Conservation (phyloP, 768 basidiomycete species). For the Crucibulum laeve region DNA sequence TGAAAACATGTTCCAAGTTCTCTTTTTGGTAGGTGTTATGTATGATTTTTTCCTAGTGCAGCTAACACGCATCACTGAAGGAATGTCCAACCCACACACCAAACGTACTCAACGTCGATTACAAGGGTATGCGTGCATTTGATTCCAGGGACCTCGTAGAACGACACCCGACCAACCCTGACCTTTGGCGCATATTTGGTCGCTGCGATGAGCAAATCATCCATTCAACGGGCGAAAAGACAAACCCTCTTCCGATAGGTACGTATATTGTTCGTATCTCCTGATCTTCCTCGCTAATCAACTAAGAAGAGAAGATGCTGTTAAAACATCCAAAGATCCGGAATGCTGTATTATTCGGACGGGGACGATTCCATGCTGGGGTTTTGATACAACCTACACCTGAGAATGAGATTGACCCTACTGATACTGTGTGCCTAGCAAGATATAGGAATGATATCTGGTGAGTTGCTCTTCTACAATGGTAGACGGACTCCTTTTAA, state of each 20-base stretch:
- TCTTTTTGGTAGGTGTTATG: not conserved
- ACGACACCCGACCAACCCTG: conserved; percentile 28
- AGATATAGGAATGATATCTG: conserved; percentile 20
- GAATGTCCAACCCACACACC: conserved; percentile 4
- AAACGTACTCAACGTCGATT: conserved; percentile 18
- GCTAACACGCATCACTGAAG: conserved; percentile 6
- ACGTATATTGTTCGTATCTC: conserved; percentile 4
- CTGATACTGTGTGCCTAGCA: conserved; percentile 11
- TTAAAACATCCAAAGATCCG: conserved; percentile 20
- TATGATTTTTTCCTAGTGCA: conserved; percentile 4
- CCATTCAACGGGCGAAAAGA: conserved; percentile 31
- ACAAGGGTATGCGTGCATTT: conserved; percentile 20
- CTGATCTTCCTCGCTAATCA: not conserved
- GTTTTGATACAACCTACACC: conserved; percentile 25
- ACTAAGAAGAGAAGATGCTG: conserved; percentile 32
- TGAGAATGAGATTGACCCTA: conserved; percentile 16
- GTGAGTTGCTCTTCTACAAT: conserved; percentile 11
- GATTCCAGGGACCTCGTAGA: conserved; percentile 28
- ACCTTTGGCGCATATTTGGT: conserved; percentile 25
- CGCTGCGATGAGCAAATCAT: conserved; percentile 37
- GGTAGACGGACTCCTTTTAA: not conserved
- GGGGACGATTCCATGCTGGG: conserved; percentile 28
- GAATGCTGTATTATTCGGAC: conserved; percentile 32
- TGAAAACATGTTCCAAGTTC: conserved; percentile 6
- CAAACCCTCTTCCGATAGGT: conserved; percentile 32